Conservation (phyloP, 352 stramenopile genomes). For the Phytopythium helicoides region DNA sequence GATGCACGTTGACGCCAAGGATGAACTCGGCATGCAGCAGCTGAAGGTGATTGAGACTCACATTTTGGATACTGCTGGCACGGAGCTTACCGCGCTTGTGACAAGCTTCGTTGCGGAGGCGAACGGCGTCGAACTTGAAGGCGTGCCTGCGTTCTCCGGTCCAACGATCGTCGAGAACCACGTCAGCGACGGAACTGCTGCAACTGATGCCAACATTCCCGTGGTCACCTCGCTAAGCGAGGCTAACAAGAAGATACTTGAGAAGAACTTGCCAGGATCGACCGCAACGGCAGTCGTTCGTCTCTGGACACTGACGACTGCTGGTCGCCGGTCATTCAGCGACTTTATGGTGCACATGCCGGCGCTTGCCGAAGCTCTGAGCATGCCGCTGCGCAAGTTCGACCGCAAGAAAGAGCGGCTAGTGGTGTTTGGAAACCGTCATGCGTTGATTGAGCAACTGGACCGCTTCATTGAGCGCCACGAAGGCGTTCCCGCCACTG, state of each 20-base stretch:
- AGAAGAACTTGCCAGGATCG: slow-evolving; percentile 47
- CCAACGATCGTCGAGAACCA: slow-evolving; percentile 1
- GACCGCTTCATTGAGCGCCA: slow-evolving; percentile 17
- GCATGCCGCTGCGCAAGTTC: slow-evolving; percentile 73
- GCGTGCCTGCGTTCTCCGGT: slow-evolving; percentile 33
- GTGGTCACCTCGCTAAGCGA: slow-evolving; percentile 43
- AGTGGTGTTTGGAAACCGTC: slow-evolving; percentile 60
- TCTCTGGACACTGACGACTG: slow-evolving; percentile 67
- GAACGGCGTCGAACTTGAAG: slow-evolving; percentile 59
- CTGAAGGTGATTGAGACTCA: slow-evolving; percentile 52
- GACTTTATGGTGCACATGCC: slow-evolving; percentile 66
- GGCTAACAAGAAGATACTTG: slow-evolving; percentile 61
- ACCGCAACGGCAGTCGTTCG: slow-evolving; percentile 52
- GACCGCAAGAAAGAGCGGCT: slow-evolving; percentile 85
- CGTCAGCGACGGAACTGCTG: slow-evolving; percentile 5
- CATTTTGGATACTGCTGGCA: slow-evolving; percentile 45
- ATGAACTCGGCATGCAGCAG: slow-evolving; percentile 33
- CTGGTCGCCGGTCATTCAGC: slow-evolving; percentile 48
- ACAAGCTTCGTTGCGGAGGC: slow-evolving; percentile 68
- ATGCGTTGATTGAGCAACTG: slow-evolving; percentile 40
- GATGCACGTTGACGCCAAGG: slow-evolving; percentile 52
- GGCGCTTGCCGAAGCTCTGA: slow-evolving; percentile 54
- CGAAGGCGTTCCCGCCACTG: slow-evolving; percentile 6
- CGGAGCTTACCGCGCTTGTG: slow-evolving; percentile 49
- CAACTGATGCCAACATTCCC: neutral